A percentile compares a stretch with the other conserved stretches of the same genome.
These are phyloP conservation scores for Entomortierella chlamydospora DNA, from an alignment of 192 early-diverging fungal genomes.

Conservation along the genomic window DNA sequence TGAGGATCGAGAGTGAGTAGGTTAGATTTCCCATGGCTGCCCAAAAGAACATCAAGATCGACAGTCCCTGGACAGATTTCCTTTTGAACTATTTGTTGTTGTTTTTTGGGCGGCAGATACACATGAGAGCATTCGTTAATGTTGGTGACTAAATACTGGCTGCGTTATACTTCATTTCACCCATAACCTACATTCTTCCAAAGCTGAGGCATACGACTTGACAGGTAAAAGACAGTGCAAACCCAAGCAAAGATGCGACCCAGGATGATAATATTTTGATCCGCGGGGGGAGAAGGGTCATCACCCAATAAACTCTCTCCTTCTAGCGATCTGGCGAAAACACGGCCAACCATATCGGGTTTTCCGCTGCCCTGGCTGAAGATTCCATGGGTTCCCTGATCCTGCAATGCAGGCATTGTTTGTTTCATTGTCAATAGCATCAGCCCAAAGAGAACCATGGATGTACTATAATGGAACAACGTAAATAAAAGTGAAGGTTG, in stretches of 20 bases:
- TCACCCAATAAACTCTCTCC: slow-evolving; percentile 5
- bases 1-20: slow-evolving; percentile 67
- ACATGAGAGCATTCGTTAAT: too few relatives aligned
- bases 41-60: slow-evolving; percentile 79
- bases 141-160: too few relatives aligned
- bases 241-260: slow-evolving; percentile 75
- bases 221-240: slow-evolving; percentile 73
- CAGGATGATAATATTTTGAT: slow-evolving; percentile 46
- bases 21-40: slow-evolving; percentile 76
- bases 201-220: slow-evolving; percentile 81
- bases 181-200: slow-evolving; percentile 69
- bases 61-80: slow-evolving; percentile 77
- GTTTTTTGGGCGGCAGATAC: too few relatives aligned
- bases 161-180: too few relatives aligned
- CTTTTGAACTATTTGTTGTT: slow-evolving; percentile 55
- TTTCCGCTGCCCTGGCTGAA: neutral
- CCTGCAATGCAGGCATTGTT: slow-evolving; percentile 18
- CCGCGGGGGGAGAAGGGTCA: neutral
- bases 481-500: neutral
- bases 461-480: slow-evolving; percentile 22
- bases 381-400: neutral
- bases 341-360: slow-evolving; percentile 2
- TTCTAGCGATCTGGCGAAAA: slow-evolving; percentile 14
- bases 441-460: slow-evolving; percentile 43
- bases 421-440: slow-evolving; percentile 36